Percentiles rank a stretch among this genome's conserved stretches.
Conservation (phyloP, 2,329 filamentous ascomycete species). For the Harringtonia lauricola region DNA sequence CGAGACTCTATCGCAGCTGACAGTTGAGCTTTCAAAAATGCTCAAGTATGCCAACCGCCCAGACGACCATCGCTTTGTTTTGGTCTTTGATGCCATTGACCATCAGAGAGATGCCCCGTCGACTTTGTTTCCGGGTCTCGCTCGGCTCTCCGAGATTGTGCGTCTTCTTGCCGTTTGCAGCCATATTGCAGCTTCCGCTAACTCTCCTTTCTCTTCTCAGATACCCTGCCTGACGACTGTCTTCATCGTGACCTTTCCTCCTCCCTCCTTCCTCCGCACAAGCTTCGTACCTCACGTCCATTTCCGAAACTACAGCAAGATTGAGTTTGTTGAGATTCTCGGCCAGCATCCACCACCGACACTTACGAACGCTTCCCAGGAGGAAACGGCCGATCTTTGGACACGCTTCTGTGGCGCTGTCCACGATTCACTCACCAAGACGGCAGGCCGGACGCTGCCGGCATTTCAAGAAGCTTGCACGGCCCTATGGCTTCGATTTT, state of each 20-base stretch:
- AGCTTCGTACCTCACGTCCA: slow-evolving; percentile 64
- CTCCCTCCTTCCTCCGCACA: slow-evolving; percentile 57
- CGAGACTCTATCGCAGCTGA: slow-evolving; percentile 69
- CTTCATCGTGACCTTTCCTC: slow-evolving; percentile 64
- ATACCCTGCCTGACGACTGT: slow-evolving; percentile 68
- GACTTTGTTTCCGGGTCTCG: slow-evolving; percentile 71
- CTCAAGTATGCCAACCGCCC: slow-evolving; percentile 33
- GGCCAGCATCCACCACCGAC: slow-evolving; percentile 35
- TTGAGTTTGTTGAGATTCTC: slow-evolving; percentile 69
- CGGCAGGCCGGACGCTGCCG: slow-evolving; percentile 69
- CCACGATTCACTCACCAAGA: slow-evolving; percentile 75
- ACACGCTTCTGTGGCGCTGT: slow-evolving; percentile 70
- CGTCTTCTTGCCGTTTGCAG: slow-evolving; percentile 20
- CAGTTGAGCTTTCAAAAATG: slow-evolving; percentile 58
- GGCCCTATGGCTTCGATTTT: slow-evolving; percentile 77
- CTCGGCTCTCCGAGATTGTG: slow-evolving; percentile 71
- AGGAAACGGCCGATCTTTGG: slow-evolving; percentile 60
- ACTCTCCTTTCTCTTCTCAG: slow-evolving; percentile 28
- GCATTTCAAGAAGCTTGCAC: slow-evolving; percentile 59
- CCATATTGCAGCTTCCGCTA: no score
- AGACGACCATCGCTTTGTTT: slow-evolving; percentile 50
- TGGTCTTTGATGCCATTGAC: slow-evolving; percentile 85
- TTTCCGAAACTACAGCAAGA: slow-evolving; percentile 75
- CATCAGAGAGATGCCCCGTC: slow-evolving; percentile 67
- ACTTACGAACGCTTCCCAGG: slow-evolving; percentile 37